A percentile compares a stretch with the other conserved stretches of the same genome.
Evolutionary conservation across 495 filamentous ascomycete species (phyloP).

Genomic region (Bacidia gigantensis): DNA sequence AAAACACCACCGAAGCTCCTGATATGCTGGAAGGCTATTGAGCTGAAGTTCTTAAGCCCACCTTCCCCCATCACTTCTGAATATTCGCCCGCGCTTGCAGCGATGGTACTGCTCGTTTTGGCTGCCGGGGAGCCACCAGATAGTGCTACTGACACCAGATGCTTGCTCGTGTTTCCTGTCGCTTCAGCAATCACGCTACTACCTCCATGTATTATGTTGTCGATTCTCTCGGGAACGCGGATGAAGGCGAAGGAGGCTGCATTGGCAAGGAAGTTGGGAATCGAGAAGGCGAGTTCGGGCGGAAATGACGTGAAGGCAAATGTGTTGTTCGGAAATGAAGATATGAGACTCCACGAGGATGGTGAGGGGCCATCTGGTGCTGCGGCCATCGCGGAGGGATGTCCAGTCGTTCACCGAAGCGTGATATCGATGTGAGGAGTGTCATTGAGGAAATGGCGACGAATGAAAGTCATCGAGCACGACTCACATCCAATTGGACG

Average conservation of each 20-base stretch:
- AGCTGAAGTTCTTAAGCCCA: not conserved
- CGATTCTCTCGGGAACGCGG: slow-evolving; percentile 47
- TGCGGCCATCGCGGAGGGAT: not conserved
- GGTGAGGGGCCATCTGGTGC: slow-evolving; percentile 1
- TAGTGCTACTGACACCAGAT: slow-evolving; percentile 26
- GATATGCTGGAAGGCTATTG: slow-evolving; percentile 25
- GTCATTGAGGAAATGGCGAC: not conserved
- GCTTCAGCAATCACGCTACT: slow-evolving; percentile 48
- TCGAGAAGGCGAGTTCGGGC: slow-evolving; percentile 41
- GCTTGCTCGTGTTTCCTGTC: slow-evolving; percentile 25
- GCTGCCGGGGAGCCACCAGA: slow-evolving; percentile 12
- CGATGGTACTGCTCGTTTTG: not conserved
- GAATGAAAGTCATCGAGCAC: not conserved
- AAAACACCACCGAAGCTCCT: slow-evolving; percentile 74
- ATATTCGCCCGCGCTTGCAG: slow-evolving; percentile 18
- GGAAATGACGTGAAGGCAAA: slow-evolving; percentile 19
- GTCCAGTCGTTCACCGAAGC: not conserved
- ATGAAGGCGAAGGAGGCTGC: slow-evolving; percentile 43
- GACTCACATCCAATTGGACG: not conserved
- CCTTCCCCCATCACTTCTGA: slow-evolving; percentile 19
- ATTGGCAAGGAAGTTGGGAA: slow-evolving; percentile 50
- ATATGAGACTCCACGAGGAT: slow-evolving; percentile 6
- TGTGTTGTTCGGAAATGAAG: slow-evolving; percentile 13
- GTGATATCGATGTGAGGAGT: not conserved
- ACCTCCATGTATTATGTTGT: slow-evolving; percentile 41